phyloP scores from a whole-genome alignment of 768 basidiomycete genomes.

The Pisolithus microcarpus region DNA sequence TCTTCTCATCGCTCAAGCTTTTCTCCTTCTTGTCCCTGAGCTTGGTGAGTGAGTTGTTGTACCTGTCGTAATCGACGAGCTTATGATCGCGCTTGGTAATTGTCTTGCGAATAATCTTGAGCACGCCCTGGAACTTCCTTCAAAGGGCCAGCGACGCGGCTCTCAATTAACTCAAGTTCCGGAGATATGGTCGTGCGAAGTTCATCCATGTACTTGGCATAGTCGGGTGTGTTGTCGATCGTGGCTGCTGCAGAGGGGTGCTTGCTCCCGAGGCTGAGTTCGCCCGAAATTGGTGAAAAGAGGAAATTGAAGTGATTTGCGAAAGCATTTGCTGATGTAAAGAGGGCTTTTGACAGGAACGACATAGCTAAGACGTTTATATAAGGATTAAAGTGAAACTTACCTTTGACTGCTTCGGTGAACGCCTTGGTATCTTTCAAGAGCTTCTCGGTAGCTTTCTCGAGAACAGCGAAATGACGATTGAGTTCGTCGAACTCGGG shows the following conservation, averaged over 20 bases:
- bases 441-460: conserved; percentile 80
- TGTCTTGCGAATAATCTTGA: conserved; percentile 88
- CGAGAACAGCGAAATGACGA: conserved; percentile 68
- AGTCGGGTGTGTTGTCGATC: conserved; percentile 66
- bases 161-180: conserved; percentile 91
- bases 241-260: conserved; percentile 74
- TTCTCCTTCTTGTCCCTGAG: conserved; percentile 98
- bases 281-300: conserved; percentile 61
- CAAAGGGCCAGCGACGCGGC: conserved; percentile 72
- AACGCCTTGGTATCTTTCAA: conserved; percentile 89
- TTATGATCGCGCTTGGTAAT: conserved; percentile 98
- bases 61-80: conserved; percentile 92
- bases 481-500: conserved; percentile 87
- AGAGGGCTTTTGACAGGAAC: conserved; percentile 41
- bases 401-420: conserved; percentile 73
- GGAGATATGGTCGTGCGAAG: conserved; percentile 71
- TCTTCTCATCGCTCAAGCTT: conserved; percentile 91
- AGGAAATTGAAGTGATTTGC: conserved; percentile 55
- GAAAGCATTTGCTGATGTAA: conserved; percentile 58
- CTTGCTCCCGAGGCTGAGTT: conserved; percentile 73
- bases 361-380: conserved; percentile 1
- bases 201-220: conserved; percentile 74
- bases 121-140: conserved; percentile 83
- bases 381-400: conserved; percentile 1
- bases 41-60: conserved; percentile 93